phyloP scores from a whole-genome alignment of 1,284 basidiomycete genomes.

The Moniliophthora roreri region DNA sequence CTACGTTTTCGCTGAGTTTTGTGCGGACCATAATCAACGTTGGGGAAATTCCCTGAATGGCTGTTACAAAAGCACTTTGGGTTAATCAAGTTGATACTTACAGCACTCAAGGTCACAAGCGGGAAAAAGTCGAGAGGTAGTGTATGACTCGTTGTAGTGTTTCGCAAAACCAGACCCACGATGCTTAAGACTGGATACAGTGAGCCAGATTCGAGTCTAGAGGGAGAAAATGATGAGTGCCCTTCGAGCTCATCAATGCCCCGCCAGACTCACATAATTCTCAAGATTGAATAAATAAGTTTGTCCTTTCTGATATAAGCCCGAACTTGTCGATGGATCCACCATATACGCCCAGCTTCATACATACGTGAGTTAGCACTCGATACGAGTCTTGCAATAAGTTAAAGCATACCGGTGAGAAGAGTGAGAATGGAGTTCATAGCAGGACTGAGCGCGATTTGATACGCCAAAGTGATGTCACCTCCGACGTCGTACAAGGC shows the following conservation, averaged over 20 bases:
- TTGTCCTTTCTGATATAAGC: background rate
- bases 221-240: background rate
- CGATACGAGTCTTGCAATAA: background rate
- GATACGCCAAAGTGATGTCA: background rate
- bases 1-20: background rate
- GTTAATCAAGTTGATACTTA: background rate
- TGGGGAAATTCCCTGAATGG: conserved; percentile 1
- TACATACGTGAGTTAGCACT: background rate
- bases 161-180: background rate
- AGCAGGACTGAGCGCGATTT: background rate
- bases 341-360: conserved; percentile 3
- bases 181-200: background rate
- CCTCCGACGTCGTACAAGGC: background rate
- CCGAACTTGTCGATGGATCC: background rate
- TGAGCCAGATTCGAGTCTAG: conserved; percentile 4
- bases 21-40: conserved; percentile 4
- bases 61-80: background rate
- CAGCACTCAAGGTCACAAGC: background rate
- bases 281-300: background rate
- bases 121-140: background rate
- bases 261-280: background rate
- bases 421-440: background rate
- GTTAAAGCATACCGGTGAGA: conserved; percentile 2
- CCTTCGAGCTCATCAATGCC: too few species aligned
- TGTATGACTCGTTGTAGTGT: background rate